phyloP scores from a whole-genome alignment of 257 asterid species.

The Gardenia jasminoides region DNA sequence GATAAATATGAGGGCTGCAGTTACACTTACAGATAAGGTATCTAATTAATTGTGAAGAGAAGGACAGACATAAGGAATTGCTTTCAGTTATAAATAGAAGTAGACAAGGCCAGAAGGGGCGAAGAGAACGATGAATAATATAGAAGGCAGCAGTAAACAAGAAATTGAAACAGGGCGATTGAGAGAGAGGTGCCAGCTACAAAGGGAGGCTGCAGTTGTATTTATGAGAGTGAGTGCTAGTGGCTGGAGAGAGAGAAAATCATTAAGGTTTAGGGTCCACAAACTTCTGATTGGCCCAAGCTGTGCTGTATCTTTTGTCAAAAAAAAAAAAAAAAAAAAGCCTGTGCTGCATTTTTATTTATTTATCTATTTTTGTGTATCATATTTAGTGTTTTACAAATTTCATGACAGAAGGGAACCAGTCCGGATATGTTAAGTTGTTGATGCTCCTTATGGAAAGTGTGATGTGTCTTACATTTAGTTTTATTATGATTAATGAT shows the following conservation, averaged over 20 bases:
- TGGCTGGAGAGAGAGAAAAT: constrained; percentile 10
- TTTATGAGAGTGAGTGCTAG: constrained; percentile 6
- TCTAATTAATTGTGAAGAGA: neutral
- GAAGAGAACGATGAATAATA: neutral
- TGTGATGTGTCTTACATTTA: too few species aligned
- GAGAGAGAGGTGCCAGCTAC: neutral
- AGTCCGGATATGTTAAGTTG: too few species aligned
- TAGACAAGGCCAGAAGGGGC: neutral
- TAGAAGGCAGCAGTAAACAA: neutral
- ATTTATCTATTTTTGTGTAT: neutral
- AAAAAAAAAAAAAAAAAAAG: too few species aligned
- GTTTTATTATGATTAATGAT: too few species aligned
- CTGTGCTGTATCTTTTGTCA: neutral
- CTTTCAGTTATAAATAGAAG: neutral
- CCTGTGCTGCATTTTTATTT: neutral
- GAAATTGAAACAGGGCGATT: neutral
- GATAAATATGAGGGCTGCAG: neutral
- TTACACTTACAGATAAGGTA: neutral
- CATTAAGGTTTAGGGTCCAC: constrained; percentile 7
- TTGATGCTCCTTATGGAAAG: too few species aligned
- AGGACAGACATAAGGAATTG: neutral
- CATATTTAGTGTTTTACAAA: too few species aligned
- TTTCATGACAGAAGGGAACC: too few species aligned
- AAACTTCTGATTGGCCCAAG: constrained; percentile 1
- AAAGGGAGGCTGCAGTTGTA: neutral